Base-by-base conservation (phyloP, 2,329 filamentous ascomycete genomes). In the Epichloe gansuensis region DNA sequence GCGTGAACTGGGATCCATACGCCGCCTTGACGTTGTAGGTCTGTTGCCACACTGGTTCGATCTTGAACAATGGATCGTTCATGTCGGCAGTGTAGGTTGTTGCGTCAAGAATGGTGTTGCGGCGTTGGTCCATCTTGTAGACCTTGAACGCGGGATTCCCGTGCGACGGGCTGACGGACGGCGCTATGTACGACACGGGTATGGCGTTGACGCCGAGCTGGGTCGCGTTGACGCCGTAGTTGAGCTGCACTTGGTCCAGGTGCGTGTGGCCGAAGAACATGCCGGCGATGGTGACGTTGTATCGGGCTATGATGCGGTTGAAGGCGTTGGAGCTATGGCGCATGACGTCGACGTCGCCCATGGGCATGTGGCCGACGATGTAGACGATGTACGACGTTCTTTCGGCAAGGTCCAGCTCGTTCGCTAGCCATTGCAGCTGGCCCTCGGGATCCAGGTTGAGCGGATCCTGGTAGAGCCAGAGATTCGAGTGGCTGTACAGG, bases 261-360 rank as follows among this genome's bases (percentile, higher is more conserved):
- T 80, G 78, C 0, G 77, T 80, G 61, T 81, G 77, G 5, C 72
- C 77, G 56, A 74, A 80, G 65, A 80, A 81, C 57, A 79, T 67
- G 39, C 69, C 76, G 5, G 74, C 72, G 13, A 81, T 74, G 8
- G 76, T 79, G n/a, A 67, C 66, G 15, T 71, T 67, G 62, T 77
- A 81, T 39, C 77, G 73, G 44, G 73, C 69, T 8, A 78, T 63
- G 45, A 80, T 72, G 57, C 75, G 71, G 31, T 80, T 72, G 25
- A 79, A 67, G 58, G 75, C 73, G 59, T 75, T 69, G 37, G 74
- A 75, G 48, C 69, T 67, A 52, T 78, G 76, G 50, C 72, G 74
- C 57, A 81, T 72, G 3, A 73, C 71, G 58, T 80, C 75, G 2
- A 64, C 60, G 42, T 70, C 64, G 11, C 77, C 77, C 21, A 73